Evolutionary conservation across 495 filamentous ascomycete genomes (phyloP).

Genomic region (Lindgomyces ingoldianus): DNA sequence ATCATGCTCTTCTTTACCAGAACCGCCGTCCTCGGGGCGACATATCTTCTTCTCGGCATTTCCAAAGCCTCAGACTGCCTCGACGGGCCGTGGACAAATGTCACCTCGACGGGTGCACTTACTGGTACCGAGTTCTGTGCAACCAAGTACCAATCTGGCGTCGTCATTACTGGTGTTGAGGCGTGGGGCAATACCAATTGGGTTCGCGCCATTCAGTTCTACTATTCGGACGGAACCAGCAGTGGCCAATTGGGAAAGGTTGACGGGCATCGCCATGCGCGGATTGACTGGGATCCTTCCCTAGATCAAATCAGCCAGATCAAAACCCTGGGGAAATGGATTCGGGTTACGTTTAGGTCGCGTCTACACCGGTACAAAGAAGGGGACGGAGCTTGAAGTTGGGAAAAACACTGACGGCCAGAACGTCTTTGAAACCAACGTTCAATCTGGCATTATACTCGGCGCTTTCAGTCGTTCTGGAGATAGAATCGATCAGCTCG

Average conservation of each 20-base stretch:
- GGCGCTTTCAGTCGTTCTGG: conserved; percentile 14
- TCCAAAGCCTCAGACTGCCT: conserved; percentile 2
- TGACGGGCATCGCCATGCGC: conserved; percentile 14
- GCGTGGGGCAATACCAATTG: conserved; percentile 16
- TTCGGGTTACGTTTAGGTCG: conserved; percentile 13
- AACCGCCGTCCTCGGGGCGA: conserved; percentile 16
- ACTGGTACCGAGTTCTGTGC: conserved; percentile 18
- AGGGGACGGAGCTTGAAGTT: conserved; percentile 22
- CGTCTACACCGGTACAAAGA: conserved; percentile 14
- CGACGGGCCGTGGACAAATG: conserved; percentile 11
- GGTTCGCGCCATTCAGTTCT: conserved; percentile 24
- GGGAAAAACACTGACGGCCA: conserved; percentile 25
- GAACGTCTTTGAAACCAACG: conserved; percentile 19
- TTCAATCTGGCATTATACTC: conserved; percentile 20
- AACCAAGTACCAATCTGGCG: conserved; percentile 14
- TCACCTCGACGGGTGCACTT: neutral
- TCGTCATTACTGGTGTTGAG: conserved; percentile 25
- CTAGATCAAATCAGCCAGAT: conserved; percentile 14
- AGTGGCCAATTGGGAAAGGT: conserved; percentile 12
- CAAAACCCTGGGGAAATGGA: conserved; percentile 25
- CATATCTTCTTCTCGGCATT: conserved; percentile 4
- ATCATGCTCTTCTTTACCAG: conserved; percentile 22
- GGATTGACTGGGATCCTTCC: conserved; percentile 23
- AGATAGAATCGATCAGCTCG: conserved; percentile 4
- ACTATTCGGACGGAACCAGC: conserved; percentile 28